These are phyloP conservation scores for Gilbertella persicaria DNA, from an alignment of 371 early-diverging fungal genomes.

Conservation along the genomic window DNA sequence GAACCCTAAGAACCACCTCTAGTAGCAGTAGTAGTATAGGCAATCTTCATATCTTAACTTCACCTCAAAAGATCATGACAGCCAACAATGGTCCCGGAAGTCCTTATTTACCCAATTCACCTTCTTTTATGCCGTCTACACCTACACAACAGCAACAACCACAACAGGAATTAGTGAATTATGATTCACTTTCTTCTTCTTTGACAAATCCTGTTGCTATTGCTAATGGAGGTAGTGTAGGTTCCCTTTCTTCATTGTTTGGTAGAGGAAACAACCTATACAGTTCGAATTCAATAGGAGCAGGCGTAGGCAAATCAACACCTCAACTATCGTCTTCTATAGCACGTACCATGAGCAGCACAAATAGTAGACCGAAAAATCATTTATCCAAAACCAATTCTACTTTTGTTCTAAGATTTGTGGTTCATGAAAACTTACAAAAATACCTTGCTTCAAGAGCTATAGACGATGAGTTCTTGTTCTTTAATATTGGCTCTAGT, in stretches of 20 bases:
- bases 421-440: constrained; percentile 78
- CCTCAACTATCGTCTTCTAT: constrained; percentile 24
- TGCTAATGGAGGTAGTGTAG: constrained; percentile 22
- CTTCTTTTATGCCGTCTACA: constrained; percentile 4
- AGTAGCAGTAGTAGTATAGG: constrained; percentile 5
- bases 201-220: constrained; percentile 4
- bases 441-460: constrained; percentile 66
- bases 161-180: neutral
- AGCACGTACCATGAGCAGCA: constrained; percentile 10
- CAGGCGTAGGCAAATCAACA: constrained; percentile 5
- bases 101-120: constrained; percentile 16
- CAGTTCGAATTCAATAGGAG: constrained; percentile 6
- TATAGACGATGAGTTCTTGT: constrained; percentile 39
- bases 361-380: constrained; percentile 55
- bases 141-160: neutral
- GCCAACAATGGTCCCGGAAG: constrained; percentile 10
- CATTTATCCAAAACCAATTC: constrained; percentile 67
- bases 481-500: constrained; percentile 68
- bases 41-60: constrained; percentile 14
- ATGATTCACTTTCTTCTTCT: constrained; percentile 9
- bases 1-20: constrained; percentile 9
- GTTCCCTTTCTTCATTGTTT: constrained; percentile 36
- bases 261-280: constrained; percentile 10
- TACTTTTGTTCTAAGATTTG: constrained; percentile 77
- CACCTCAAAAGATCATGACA: constrained; percentile 20